These are phyloP conservation scores for Skeletonema potamos DNA, from an alignment of 108 stramenopile species.

Conservation along the genomic window DNA sequence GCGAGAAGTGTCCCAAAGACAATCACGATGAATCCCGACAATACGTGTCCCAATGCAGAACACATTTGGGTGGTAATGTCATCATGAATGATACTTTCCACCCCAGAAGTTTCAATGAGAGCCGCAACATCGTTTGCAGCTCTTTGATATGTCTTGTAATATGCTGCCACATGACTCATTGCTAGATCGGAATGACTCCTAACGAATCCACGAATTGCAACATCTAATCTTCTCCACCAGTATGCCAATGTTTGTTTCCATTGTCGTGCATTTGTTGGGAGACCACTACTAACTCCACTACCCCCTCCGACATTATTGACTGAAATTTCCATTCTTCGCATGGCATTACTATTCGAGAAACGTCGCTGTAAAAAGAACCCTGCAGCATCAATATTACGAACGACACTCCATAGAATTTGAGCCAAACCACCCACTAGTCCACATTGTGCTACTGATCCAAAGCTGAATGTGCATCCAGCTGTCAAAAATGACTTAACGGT, in stretches of 20 bases:
- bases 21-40: constrained; percentile 65
- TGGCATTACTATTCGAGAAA: constrained; percentile 13
- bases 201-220: constrained; percentile 61
- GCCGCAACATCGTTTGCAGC: constrained; percentile 80
- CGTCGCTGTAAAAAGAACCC: constrained; percentile 33
- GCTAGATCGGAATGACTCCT: constrained; percentile 78
- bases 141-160: constrained; percentile 73
- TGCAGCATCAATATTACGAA: constrained; percentile 70
- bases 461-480: constrained; percentile 60
- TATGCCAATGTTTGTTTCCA: constrained; percentile 23
- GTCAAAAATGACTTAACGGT: constrained; percentile 69
- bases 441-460: constrained; percentile 83
- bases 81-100: constrained; percentile 83
- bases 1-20: constrained; percentile 60
- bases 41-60: constrained; percentile 58
- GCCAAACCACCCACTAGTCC: constrained; percentile 81
- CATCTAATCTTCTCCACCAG: constrained; percentile 28
- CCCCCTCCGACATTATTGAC: neutral
- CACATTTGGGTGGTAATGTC: constrained; percentile 84
- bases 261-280: constrained; percentile 6
- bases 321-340: constrained; percentile 72
- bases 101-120: constrained; percentile 74
- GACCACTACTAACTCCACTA: neutral
- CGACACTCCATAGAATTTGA: constrained; percentile 75
- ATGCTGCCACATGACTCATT: constrained; percentile 83